Conservation (phyloP, 257 asterid species). For the Plantago elongata region DNA sequence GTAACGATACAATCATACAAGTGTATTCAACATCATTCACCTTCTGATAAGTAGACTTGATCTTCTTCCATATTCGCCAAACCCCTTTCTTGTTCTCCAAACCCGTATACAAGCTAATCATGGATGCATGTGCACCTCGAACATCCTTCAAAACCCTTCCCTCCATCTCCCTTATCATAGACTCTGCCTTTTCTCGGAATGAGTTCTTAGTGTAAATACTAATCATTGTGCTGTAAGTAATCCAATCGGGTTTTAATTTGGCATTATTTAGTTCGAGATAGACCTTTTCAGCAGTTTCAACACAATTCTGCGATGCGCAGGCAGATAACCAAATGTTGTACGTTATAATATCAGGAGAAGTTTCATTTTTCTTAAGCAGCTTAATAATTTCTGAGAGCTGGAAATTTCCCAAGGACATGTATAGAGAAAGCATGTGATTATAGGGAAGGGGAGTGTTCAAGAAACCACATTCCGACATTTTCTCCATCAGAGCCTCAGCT, state of each 20-base stretch:
- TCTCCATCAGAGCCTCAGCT: conserved; percentile 79
- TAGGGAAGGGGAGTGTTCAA: conserved; percentile 72
- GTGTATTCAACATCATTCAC: conserved; percentile 69
- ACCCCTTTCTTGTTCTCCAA: conserved; percentile 54
- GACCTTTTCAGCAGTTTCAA: conserved; percentile 67
- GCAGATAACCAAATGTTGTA: conserved; percentile 73
- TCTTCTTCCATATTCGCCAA: conserved; percentile 66
- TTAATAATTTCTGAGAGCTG: conserved; percentile 50
- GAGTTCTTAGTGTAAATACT: conserved; percentile 72
- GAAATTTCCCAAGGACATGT: conserved; percentile 54
- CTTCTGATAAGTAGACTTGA: conserved; percentile 60
- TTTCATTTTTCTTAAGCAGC: conserved; percentile 59
- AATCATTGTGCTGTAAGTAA: conserved; percentile 84
- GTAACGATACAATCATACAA: conserved; percentile 63
- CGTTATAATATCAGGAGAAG: conserved; percentile 78
- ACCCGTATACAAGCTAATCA: conserved; percentile 66
- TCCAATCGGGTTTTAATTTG: conserved; percentile 80
- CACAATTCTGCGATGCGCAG: conserved; percentile 55
- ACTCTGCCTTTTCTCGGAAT: conserved; percentile 60
- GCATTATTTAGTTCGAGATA: conserved; percentile 53
- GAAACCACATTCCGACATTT: conserved; percentile 75
- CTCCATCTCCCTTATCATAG: conserved; percentile 79
- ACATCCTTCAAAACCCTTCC: conserved; percentile 46
- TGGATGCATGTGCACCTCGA: conserved; percentile 68
- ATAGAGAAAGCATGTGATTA: conserved; percentile 80